phyloP scores from a whole-genome alignment of 1,284 basidiomycete genomes.

The Pseudozyma hubeiensis region DNA sequence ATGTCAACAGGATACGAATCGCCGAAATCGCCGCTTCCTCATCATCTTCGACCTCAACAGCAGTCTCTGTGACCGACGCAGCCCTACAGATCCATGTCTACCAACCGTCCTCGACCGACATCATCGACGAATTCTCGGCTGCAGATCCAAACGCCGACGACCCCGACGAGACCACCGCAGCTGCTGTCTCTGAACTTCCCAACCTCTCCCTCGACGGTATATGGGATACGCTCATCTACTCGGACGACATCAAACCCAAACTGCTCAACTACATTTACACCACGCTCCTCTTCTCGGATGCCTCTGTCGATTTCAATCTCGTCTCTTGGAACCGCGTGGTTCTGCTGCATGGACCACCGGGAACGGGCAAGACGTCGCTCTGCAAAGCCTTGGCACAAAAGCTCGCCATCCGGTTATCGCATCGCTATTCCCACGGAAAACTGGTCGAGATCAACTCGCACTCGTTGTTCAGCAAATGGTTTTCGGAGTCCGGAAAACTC shows the following conservation, averaged over 20 bases:
- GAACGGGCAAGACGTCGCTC: slow-evolving; percentile 95
- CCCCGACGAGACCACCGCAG: slow-evolving; percentile 77
- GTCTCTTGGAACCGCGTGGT: slow-evolving; percentile 95
- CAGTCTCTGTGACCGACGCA: slow-evolving; percentile 38
- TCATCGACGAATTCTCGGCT: slow-evolving; percentile 82
- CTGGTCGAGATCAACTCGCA: slow-evolving; percentile 89
- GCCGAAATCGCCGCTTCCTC: slow-evolving; percentile 72
- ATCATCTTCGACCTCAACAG: slow-evolving; percentile 5
- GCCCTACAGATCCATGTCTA: slow-evolving; percentile 80
- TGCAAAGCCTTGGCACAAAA: slow-evolving; percentile 96
- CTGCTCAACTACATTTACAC: slow-evolving; percentile 94
- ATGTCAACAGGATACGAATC: slow-evolving; percentile 82
- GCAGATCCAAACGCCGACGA: slow-evolving; percentile 73
- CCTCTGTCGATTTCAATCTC: slow-evolving; percentile 87
- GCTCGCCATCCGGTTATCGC: slow-evolving; percentile 86
- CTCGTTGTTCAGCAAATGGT: slow-evolving; percentile 71
- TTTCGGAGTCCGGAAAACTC: slow-evolving; percentile 97
- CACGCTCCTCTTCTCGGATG: slow-evolving; percentile 88
- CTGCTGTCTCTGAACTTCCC: slow-evolving; percentile 86
- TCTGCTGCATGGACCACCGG: slow-evolving; percentile 93
- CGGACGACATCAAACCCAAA: slow-evolving; percentile 86
- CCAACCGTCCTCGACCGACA: slow-evolving; percentile 77
- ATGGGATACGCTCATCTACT: slow-evolving; percentile 87
- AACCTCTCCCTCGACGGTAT: slow-evolving; percentile 85
- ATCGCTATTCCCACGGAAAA: slow-evolving; percentile 85